Percentiles rank a stretch among this genome's conserved stretches.
Evolutionary conservation across 805 yeast genomes (phyloP).

Genomic region (Candida succiphila): DNA sequence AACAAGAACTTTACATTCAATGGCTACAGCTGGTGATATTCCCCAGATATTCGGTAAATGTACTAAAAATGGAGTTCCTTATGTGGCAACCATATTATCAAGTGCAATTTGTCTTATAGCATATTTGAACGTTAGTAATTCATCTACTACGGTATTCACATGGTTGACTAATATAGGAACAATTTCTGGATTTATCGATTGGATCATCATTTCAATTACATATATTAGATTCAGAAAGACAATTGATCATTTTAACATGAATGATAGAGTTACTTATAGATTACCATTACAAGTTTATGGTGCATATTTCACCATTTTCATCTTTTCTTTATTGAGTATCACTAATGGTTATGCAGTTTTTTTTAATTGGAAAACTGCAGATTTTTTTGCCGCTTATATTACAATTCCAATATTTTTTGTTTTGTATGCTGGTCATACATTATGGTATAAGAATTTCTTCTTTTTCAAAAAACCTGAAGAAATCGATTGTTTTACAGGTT

Average conservation of each 20-base stretch:
- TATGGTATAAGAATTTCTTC: constrained; percentile 31
- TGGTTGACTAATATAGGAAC: constrained; percentile 63
- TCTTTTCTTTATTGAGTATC: constrained; percentile 37
- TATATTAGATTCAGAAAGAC: constrained; percentile 61
- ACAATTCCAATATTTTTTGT: constrained; percentile 46
- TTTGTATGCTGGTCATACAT: constrained; percentile 49
- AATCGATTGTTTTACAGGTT: constrained; percentile 53
- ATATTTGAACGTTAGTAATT: constrained; percentile 52
- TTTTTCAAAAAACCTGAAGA: constrained; percentile 45
- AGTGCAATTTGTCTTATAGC: constrained; percentile 39
- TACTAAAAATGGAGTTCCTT: constrained; percentile 44
- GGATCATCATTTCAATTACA: constrained; percentile 46
- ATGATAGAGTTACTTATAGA: constrained; percentile 47
- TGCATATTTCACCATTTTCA: constrained; percentile 35
- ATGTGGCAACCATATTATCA: constrained; percentile 31
- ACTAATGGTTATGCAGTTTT: constrained; percentile 69
- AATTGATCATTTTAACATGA: constrained; percentile 35
- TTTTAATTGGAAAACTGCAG: constrained; percentile 41
- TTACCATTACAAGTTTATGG: constrained; percentile 49
- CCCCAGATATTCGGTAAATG: constrained; percentile 46
- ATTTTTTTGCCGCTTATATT: constrained; percentile 59
- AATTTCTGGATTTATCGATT: constrained; percentile 57
- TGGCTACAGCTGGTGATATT: constrained; percentile 59
- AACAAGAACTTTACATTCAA: constrained; percentile 55
- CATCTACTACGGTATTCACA: constrained; percentile 50